Percentiles rank a stretch among this genome's conserved stretches.
Conservation (phyloP, 805 yeast species). For the Ogataea pilisensis region DNA sequence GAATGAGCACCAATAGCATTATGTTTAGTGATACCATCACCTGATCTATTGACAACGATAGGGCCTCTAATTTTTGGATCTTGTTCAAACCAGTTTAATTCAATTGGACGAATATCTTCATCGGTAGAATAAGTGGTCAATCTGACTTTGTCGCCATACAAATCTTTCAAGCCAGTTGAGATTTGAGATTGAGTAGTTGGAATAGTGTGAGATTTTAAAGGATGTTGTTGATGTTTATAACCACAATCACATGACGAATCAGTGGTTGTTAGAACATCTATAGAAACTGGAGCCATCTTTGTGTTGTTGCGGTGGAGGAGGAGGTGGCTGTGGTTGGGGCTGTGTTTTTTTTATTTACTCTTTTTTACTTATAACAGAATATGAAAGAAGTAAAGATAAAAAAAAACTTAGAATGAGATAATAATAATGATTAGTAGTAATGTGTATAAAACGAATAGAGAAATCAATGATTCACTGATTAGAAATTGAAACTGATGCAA, state of each 20-base stretch:
- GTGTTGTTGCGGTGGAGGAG: too few relatives aligned
- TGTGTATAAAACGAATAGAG: neutral
- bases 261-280: too few relatives aligned
- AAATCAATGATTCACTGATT: too few relatives aligned
- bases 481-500: too few relatives aligned
- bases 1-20: constrained; percentile 64
- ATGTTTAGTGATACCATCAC: constrained; percentile 47
- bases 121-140: constrained; percentile 55
- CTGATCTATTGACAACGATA: constrained; percentile 48
- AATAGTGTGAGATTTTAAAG: neutral
- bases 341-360: too few relatives aligned
- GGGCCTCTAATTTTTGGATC: constrained; percentile 53
- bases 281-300: neutral
- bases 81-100: constrained; percentile 49
- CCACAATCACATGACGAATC: neutral
- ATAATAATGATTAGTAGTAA: neutral
- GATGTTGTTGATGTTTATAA: too few relatives aligned
- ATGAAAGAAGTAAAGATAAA: too few relatives aligned
- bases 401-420: neutral
- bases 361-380: too few relatives aligned
- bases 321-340: too few relatives aligned
- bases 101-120: constrained; percentile 43
- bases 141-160: constrained; percentile 32
- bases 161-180: constrained; percentile 3
- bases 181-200: too few relatives aligned